These are phyloP conservation scores for Pseudonitzschia pungens DNA, from an alignment of 108 stramenopile genomes.

Conservation along the genomic window DNA sequence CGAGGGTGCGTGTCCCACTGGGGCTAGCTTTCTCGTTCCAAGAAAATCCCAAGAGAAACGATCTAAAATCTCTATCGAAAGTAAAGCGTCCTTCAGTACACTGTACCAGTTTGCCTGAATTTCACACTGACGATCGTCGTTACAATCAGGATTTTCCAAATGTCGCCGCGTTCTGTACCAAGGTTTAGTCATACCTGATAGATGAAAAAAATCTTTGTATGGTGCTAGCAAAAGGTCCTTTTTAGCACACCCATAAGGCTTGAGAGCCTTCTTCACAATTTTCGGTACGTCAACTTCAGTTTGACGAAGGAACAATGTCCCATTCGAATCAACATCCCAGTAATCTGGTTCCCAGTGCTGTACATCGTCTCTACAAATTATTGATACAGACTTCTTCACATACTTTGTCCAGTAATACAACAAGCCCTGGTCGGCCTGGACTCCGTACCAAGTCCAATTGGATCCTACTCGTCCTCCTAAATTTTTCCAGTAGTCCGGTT, in stretches of 20 bases:
- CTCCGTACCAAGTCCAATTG: conserved; percentile 42
- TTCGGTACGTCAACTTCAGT: not conserved
- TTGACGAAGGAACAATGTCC: conserved; percentile 10
- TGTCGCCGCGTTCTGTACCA: conserved; percentile 21
- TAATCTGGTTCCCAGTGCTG: conserved; percentile 25
- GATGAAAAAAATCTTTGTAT: conserved; percentile 46
- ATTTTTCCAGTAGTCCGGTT: conserved; percentile 26
- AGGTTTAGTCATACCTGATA: conserved; percentile 46
- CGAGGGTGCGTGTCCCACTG: not conserved
- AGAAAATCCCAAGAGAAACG: conserved; percentile 10
- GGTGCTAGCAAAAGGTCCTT: conserved; percentile 18
- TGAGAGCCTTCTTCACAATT: conserved; percentile 1
- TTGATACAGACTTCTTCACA: conserved; percentile 26
- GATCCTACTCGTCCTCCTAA: not conserved
- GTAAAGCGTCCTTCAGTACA: not conserved
- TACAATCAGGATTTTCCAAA: not conserved
- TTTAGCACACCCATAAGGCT: not conserved
- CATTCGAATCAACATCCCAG: conserved; percentile 6
- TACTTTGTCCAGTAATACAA: conserved; percentile 42
- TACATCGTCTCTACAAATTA: conserved; percentile 7
- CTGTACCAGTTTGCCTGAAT: conserved; percentile 11
- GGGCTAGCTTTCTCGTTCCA: not conserved
- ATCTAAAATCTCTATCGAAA: not conserved
- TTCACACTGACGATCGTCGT: not conserved
- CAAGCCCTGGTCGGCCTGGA: conserved; percentile 41